Evolutionary conservation across 331 rosid genomes (phyloP), one percentile per base, ranked within the genome.

Genomic region (Phaseolus coccineus): DNA sequence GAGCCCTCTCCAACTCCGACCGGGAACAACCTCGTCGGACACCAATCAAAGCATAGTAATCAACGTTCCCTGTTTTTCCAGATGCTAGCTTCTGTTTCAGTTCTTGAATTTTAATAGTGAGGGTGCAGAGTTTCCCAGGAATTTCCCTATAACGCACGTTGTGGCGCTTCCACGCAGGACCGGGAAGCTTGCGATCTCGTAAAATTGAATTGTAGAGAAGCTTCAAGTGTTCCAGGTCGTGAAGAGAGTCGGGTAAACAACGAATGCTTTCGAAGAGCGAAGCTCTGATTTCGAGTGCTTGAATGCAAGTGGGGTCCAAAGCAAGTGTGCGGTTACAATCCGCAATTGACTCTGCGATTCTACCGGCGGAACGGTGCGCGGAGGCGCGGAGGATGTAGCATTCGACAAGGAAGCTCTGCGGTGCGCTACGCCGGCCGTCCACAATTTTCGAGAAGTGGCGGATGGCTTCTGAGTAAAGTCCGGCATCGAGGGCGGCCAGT

Each of bases 111-210:
- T 89, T 93, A 0, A 83, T 76, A 0, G 96, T 84, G 25, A 96
- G 87, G 2, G 89, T 80, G 24, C 96, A 87, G 13, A 96, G 89
- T 82, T 90, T 96, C 46, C 97, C 96, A 0, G 99, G 94, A 85
- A 93, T 96, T 81, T 93, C 99, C 65, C 93, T 75, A 84, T 96
- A 96, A 8, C 93, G 75, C 22, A 90, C 87, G 8, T 90, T 89
- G 76, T 87, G 98, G 16, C 93, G 87, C 86, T 93, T 93, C 99
- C 98, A 96, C 0, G 90, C 92, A 0, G 98, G 98, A 61, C 99
- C 98, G 0, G 96, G 94, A 61, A 96, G 96, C 77, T 91, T 93
- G 8, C 98, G 83, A 51, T 96, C 98, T 10, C 98, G 82, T 55
- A 93, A 71, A 10, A 96, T 93, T 11, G 99, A 16, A 68, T 96